Percentiles rank a stretch among this genome's conserved stretches.
These are phyloP conservation scores for Hygrocybe punicea DNA, from an alignment of 768 basidiomycete genomes.

Conservation along the genomic window DNA sequence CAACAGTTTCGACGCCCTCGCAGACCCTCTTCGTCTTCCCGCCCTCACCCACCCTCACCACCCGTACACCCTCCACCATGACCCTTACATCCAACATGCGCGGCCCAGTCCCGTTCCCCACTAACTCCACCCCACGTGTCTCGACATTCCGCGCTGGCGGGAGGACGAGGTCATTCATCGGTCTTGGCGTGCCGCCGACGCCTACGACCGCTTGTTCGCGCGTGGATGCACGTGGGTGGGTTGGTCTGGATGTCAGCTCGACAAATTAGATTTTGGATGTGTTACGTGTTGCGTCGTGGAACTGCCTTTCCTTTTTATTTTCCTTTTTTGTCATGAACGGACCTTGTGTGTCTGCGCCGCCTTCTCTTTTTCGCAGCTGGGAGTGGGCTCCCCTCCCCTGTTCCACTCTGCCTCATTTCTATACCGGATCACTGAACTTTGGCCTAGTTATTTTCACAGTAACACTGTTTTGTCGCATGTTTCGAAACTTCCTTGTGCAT, in stretches of 20 bases:
- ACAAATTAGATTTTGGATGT: not conserved
- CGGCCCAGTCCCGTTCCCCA: conserved; percentile 41
- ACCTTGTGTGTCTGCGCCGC: too few relatives aligned
- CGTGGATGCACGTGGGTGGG: conserved; percentile 80
- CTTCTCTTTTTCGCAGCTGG: too few relatives aligned
- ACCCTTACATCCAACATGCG: conserved; percentile 66
- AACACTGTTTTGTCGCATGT: too few relatives aligned
- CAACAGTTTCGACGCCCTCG: conserved; percentile 53
- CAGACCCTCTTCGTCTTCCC: conserved; percentile 88
- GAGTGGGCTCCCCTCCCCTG: too few relatives aligned
- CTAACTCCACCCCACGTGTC: conserved; percentile 54
- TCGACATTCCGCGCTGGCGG: conserved; percentile 65
- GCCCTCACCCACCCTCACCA: conserved; percentile 60
- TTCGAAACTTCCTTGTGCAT: too few relatives aligned
- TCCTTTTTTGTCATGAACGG: too few relatives aligned
- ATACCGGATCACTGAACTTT: too few relatives aligned
- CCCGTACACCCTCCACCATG: conserved; percentile 76
- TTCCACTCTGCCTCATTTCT: too few relatives aligned
- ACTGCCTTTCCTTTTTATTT: too few relatives aligned
- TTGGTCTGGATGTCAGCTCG: conserved; percentile 46
- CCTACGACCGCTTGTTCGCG: conserved; percentile 81
- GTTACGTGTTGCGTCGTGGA: too few relatives aligned
- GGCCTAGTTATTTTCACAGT: too few relatives aligned
- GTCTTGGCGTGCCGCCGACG: conserved; percentile 60
- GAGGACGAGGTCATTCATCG: conserved; percentile 71